Evolutionary conservation across 176 grass and related monocot genomes (phyloP).

Genomic region (Triticum aestivum): IWGSC_CS_RefSeq_v2.1 NC_057809.1:457348125-457348624

Average conservation of each 20-base stretch:
- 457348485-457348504: neutral
- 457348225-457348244: neutral
- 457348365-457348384: constrained; percentile 20
- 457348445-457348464: neutral
- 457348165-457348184: neutral
- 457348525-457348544: constrained; percentile 43
- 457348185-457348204: neutral
- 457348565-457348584: constrained; percentile 28
- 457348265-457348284: neutral
- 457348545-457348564: constrained; percentile 45
- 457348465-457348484: neutral
- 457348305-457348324: neutral
- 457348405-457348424: neutral
- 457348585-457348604: constrained; percentile 31
- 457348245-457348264: neutral
- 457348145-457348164: neutral
- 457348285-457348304: neutral
- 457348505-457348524: constrained; percentile 58
- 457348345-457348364: constrained; percentile 41
- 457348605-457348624: neutral
- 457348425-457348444: constrained; percentile 8
- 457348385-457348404: neutral
- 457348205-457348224: neutral
- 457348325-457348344: neutral
- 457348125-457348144: no score